Conservation (phyloP, 1,139 yeast genomes). For the Lizanozyma gosingica region DNA sequence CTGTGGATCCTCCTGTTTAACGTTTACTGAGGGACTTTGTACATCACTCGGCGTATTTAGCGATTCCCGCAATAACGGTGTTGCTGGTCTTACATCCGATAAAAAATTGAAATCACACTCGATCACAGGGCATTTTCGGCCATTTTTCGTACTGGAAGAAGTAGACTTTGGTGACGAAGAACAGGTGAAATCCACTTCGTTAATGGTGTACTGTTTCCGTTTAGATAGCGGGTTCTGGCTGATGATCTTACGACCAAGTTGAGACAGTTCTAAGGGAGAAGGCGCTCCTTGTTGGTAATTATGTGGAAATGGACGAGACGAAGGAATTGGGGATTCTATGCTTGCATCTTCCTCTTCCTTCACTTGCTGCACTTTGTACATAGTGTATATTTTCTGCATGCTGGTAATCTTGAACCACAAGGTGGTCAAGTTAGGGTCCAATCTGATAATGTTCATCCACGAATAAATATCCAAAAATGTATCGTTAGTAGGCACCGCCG, state of each 20-base stretch:
- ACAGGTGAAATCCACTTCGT: no score
- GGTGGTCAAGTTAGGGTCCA: constrained; percentile 34
- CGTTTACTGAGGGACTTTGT: no score
- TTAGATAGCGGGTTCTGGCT: no score
- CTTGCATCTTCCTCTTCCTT: constrained; percentile 3
- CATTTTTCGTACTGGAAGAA: no score
- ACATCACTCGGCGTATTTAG: no score
- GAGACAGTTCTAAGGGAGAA: no score
- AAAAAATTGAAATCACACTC: constrained; percentile 33
- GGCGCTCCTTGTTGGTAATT: no score
- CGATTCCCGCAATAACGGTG: not conserved
- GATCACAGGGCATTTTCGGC: constrained; percentile 30
- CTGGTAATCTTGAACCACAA: constrained; percentile 35
- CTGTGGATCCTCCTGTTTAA: no score
- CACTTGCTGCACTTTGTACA: constrained; percentile 22
- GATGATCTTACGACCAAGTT: no score
- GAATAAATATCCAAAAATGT: constrained; percentile 18
- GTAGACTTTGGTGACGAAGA: no score
- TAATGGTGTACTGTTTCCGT: no score
- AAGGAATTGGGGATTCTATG: constrained; percentile 1
- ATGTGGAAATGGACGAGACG: no score
- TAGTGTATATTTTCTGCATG: constrained; percentile 33
- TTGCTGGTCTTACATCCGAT: constrained; percentile 15
- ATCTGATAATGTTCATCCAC: constrained; percentile 32
- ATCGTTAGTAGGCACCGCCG: not conserved